Conservation (phyloP, 208 protist species). For the Plasmodiophora brassicae region DNA sequence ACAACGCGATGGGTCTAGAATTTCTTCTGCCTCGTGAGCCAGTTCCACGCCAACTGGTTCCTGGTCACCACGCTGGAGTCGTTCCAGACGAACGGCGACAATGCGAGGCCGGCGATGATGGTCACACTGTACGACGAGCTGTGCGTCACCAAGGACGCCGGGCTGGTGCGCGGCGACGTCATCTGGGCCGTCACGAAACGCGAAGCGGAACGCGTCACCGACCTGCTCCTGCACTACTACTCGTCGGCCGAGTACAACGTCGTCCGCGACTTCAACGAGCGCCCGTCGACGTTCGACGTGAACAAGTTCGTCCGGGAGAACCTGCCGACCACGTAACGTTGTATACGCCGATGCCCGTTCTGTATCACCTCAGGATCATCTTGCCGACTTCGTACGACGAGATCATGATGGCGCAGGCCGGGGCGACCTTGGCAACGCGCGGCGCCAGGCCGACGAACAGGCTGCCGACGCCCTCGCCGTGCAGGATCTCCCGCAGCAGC, state of each 20-base stretch:
- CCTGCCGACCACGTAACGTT: neutral
- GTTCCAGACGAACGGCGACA: neutral
- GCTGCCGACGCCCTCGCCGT: neutral
- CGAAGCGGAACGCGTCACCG: neutral
- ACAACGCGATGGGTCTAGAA: neutral
- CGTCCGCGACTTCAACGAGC: neutral
- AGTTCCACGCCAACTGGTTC: neutral
- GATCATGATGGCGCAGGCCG: conserved; percentile 55
- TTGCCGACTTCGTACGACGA: conserved; percentile 49
- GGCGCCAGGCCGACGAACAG: conserved; percentile 9
- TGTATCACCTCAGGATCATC: neutral
- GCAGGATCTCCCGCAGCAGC: neutral
- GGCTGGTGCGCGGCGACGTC: neutral
- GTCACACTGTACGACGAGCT: neutral
- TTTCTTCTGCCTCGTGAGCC: neutral
- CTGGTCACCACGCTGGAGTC: neutral
- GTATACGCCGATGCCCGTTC: no score
- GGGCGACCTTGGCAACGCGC: conserved; percentile 37
- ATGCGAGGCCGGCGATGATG: neutral
- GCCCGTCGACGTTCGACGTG: neutral
- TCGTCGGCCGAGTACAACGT: neutral
- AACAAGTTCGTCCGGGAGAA: neutral
- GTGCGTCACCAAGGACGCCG: neutral
- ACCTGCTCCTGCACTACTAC: neutral
- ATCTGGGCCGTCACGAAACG: neutral